Evolutionary conservation across 73 alveolate genomes (phyloP), one percentile per base, ranked within the genome.

Genomic region (Diophrys sp.): DNA sequence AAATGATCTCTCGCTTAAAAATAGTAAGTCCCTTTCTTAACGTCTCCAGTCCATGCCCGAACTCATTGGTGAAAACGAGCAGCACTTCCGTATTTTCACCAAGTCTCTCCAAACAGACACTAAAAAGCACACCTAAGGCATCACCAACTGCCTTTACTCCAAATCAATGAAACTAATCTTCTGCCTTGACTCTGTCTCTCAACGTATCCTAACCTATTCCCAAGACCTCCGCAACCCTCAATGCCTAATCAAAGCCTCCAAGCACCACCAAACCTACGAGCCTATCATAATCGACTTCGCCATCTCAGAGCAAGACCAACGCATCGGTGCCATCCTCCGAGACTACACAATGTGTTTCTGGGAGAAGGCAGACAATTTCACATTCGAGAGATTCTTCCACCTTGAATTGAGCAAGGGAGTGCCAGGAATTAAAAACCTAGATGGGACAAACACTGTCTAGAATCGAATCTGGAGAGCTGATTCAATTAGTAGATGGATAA

Each of bases 241-340:
- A 30, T 56, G 56, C 56, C n/a, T 80, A 1, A 29, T 80, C 0
- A 68, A 44, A 44, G 18, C 54, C 0, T 77, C 82, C 28, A 29
- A 72, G 55, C 70, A 54, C 26, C 89, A 80, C 75, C 23, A 29
- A 32, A 71, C 82, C 1, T 53, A 31, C 26, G 89, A 80, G 27
- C 82, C 89, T n/a, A 73, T 72, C 5, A 80, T 80, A 23, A 31
- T 80, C 14, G 89, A 80, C 32, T 80, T 80, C 33, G 82, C 82
- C 1, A 67, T 80, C 31, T 73, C 69, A 24, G 77, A 80, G 25
- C 54, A 29, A 23, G 71, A 79, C 2, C 72, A 73, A n/a, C 73
- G 89, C 73, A 80, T 80, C 54, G 89, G 89, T 18, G 89, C 89
- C 33, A 53, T 79, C 33, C 57, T 80, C 0, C 33, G 89, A 25